Conservation (phyloP, 179 eudicot species). For the Carnegiea gigantea region DNA sequence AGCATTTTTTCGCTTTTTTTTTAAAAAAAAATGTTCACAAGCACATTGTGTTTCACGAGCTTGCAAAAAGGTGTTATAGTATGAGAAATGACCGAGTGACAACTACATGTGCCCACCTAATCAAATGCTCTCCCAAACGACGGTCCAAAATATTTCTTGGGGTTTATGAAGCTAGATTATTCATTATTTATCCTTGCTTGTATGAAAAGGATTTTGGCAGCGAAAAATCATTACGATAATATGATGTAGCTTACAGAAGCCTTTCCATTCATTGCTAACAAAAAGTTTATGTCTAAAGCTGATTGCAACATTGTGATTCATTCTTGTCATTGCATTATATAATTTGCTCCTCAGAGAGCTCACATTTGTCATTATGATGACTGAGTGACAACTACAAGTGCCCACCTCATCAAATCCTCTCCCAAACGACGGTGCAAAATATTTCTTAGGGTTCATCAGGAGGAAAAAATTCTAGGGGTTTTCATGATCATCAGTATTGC, state of each 20-base stretch:
- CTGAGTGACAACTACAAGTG: background rate
- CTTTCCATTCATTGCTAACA: constrained; percentile 3
- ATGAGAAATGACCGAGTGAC: background rate
- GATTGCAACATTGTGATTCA: constrained; percentile 2
- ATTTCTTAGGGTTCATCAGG: too few relatives aligned
- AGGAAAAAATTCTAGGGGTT: too few relatives aligned
- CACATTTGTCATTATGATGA: background rate
- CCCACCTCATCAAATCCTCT: background rate
- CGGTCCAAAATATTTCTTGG: too few relatives aligned
- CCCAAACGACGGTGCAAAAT: too few relatives aligned
- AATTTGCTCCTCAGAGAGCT: background rate
- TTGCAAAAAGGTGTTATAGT: too few relatives aligned
- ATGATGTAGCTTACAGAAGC: background rate
- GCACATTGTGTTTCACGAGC: background rate
- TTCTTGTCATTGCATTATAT: background rate
- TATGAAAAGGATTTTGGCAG: background rate
- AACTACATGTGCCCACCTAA: background rate
- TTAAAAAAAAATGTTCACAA: too few relatives aligned
- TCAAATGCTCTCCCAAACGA: too few relatives aligned
- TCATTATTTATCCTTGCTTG: background rate
- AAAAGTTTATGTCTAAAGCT: background rate
- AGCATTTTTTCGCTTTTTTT: too few relatives aligned
- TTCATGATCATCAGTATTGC: too few relatives aligned
- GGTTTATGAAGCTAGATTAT: background rate
- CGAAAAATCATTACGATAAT: background rate